These are phyloP conservation scores for Calophaca sinica DNA, from an alignment of 306 rosid genomes.

Conservation along the genomic window DNA sequence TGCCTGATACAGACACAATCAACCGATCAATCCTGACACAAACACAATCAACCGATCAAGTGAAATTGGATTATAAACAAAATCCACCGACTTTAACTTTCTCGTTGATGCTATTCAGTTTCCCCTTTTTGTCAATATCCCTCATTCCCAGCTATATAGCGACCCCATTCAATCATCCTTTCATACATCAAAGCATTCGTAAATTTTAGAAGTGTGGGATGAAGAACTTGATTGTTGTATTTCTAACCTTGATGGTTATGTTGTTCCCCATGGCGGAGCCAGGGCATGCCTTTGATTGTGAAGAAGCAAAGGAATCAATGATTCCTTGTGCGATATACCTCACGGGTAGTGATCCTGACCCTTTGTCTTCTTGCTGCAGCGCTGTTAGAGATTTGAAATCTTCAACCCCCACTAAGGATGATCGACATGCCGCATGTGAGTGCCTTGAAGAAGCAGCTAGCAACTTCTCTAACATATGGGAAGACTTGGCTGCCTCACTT, in stretches of 20 bases:
- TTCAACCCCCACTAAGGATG: neutral
- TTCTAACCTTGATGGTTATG: neutral
- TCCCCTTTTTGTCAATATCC: neutral
- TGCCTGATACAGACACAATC: too few species aligned
- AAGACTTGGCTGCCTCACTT: slow-evolving; percentile 13
- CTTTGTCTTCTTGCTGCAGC: slow-evolving; percentile 17
- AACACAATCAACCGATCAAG: too few species aligned
- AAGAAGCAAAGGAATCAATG: neutral
- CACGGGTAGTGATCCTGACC: neutral
- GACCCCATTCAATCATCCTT: neutral
- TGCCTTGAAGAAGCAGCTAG: slow-evolving; percentile 18
- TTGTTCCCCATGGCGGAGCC: neutral
- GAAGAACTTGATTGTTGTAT: neutral
- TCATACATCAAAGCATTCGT: neutral
- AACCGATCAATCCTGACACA: too few species aligned
- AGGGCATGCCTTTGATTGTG: slow-evolving; percentile 37
- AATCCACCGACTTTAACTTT: too few species aligned
- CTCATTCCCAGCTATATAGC: neutral
- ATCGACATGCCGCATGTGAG: slow-evolving; percentile 40
- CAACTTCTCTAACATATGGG: neutral
- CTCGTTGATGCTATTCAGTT: neutral
- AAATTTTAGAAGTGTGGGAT: slow-evolving; percentile 10
- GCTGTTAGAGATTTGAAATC: slow-evolving; percentile 20
- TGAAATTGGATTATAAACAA: neutral
- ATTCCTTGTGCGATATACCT: slow-evolving; percentile 36